phyloP scores from a whole-genome alignment of 257 asterid species.

The Solanum raphanifolium region DNA sequence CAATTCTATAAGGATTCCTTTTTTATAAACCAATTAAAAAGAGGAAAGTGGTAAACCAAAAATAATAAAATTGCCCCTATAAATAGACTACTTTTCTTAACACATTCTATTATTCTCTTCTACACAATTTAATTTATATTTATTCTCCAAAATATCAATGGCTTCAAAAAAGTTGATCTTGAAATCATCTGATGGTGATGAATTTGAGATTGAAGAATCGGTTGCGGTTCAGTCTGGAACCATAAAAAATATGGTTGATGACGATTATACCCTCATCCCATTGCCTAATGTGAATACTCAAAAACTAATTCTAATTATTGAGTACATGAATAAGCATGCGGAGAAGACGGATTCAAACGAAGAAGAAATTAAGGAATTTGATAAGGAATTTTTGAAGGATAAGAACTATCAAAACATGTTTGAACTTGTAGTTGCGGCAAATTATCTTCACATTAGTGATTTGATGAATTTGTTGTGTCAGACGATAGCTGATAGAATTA shows the following conservation, averaged over 20 bases:
- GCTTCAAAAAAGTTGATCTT: background rate
- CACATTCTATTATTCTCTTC: background rate
- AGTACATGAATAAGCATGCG: background rate
- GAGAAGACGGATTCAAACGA: background rate
- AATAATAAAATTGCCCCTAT: background rate
- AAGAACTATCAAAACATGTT: background rate
- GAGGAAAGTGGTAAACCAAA: background rate
- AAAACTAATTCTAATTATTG: background rate
- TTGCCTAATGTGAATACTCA: background rate
- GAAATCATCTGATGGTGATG: background rate
- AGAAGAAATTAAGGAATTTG: background rate
- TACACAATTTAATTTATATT: background rate
- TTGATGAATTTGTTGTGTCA: background rate
- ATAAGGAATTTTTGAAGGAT: background rate
- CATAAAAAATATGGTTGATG: conserved; percentile 6
- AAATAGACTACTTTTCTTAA: background rate
- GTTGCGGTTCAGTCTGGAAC: background rate
- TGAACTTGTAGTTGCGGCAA: background rate
- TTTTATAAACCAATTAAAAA: background rate
- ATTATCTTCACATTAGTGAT: background rate
- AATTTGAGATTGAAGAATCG: background rate
- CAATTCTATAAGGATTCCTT: background rate
- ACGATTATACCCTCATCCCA: background rate
- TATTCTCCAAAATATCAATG: background rate
- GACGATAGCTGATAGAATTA: background rate